Percentiles rank a stretch among this genome's conserved stretches.
These are phyloP conservation scores for Pneumocystis oryctolagi DNA, from an alignment of 1,139 yeast species.

Conservation along the genomic window DNA sequence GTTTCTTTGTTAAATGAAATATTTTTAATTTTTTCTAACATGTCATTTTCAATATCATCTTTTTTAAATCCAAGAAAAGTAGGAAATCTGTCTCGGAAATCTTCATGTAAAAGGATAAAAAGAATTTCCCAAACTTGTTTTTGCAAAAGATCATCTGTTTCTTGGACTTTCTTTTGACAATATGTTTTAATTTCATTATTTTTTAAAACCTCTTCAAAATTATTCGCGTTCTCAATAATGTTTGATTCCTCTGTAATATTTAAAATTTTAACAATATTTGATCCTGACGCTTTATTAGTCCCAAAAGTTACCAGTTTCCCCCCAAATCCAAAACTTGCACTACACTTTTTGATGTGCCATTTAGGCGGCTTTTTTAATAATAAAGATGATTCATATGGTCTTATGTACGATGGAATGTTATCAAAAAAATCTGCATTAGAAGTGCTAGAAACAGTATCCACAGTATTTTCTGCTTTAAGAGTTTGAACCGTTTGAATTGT, in stretches of 20 bases:
- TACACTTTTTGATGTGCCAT: conserved; percentile 69
- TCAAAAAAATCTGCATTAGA: conserved; percentile 78
- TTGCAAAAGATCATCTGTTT: conserved; percentile 33
- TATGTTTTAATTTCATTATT: conserved; percentile 40
- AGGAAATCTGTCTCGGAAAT: conserved; percentile 28
- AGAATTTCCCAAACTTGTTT: conserved; percentile 68
- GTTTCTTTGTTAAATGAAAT: conserved; percentile 20
- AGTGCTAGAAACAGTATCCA: conserved; percentile 26
- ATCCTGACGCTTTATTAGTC: conserved; percentile 24
- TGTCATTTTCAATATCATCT: conserved; percentile 15
- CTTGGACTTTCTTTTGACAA: conserved; percentile 37
- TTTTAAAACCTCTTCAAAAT: conserved; percentile 45
- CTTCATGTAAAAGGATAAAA: conserved; percentile 38
- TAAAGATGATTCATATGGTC: conserved; percentile 29
- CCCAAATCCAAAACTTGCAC: conserved; percentile 85
- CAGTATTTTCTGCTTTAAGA: conserved; percentile 36
- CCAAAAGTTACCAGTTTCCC: conserved; percentile 60
- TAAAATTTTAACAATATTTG: conserved; percentile 34
- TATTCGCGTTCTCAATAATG: conserved; percentile 30
- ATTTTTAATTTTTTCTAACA: conserved; percentile 17
- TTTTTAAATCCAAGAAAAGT: conserved; percentile 19
- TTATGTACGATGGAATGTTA: conserved; percentile 36
- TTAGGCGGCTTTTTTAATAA: conserved; percentile 65
- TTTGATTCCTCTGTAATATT: conserved; percentile 21
- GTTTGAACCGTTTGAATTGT: conserved; percentile 60